Evolutionary conservation across 78 protist species (phyloP).

Genomic region (Pelomyxa schiedti): DNA sequence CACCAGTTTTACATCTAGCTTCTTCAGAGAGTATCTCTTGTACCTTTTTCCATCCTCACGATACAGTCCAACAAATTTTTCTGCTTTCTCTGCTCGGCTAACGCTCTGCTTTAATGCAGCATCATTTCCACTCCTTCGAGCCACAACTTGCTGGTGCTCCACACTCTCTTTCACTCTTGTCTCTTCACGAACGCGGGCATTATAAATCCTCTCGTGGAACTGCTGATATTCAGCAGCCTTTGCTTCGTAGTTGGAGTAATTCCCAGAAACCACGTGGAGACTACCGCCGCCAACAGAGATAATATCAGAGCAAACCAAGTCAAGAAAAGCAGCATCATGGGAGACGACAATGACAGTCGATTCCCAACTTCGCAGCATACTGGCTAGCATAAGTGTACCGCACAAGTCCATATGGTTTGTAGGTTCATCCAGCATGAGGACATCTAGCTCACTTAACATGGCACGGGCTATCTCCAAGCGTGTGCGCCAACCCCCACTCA

Average conservation of each 20-base stretch:
- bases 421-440: slow-evolving; percentile 84
- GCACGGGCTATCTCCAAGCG: slow-evolving; percentile 74
- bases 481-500: slow-evolving; percentile 88
- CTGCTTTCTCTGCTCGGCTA: neutral
- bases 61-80: neutral
- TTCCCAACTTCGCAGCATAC: neutral
- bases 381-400: slow-evolving; percentile 34
- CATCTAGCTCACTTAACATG: slow-evolving; percentile 49
- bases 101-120: neutral
- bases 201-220: slow-evolving; percentile 21
- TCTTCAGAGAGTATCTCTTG: slow-evolving; percentile 17
- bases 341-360: slow-evolving; percentile 53
- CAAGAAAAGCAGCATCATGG: slow-evolving; percentile 64
- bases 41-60: slow-evolving; percentile 22
- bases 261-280: neutral
- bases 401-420: slow-evolving; percentile 83
- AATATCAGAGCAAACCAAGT: slow-evolving; percentile 45
- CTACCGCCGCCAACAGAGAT: slow-evolving; percentile 22
- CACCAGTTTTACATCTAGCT: neutral
- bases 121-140: neutral
- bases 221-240: neutral
- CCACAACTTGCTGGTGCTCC: neutral
- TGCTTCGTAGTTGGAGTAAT: neutral
- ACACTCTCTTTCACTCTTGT: slow-evolving; percentile 1
- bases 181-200: slow-evolving; percentile 1